phyloP scores from a whole-genome alignment of 768 basidiomycete genomes.

The Lanmaoa pseudosensibilis region DNA sequence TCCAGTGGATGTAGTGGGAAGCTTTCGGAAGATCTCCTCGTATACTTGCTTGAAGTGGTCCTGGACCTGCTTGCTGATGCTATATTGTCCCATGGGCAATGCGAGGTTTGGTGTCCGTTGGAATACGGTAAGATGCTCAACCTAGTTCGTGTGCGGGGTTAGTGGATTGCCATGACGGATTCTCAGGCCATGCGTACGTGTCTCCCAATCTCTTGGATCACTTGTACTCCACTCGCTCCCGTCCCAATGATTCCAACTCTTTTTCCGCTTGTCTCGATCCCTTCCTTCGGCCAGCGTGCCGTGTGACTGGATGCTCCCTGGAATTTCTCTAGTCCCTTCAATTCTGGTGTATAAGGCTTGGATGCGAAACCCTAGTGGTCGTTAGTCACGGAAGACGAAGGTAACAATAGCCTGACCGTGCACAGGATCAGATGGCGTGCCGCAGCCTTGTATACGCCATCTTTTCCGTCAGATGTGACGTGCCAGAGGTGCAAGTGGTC shows the following conservation, averaged over 20 bases:
- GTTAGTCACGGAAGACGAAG: neutral
- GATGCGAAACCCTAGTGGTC: constrained; percentile 3
- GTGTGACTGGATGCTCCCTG: constrained; percentile 12
- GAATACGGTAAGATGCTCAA: constrained; percentile 7
- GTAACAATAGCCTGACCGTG: constrained; percentile 1
- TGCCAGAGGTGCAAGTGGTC: constrained; percentile 8
- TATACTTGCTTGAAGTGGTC: constrained; percentile 12
- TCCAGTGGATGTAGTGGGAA: constrained; percentile 1
- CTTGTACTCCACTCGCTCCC: constrained; percentile 16
- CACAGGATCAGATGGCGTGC: constrained; percentile 16
- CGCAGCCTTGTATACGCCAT: constrained; percentile 9
- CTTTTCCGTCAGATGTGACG: constrained; percentile 2
- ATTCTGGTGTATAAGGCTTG: constrained; percentile 10
- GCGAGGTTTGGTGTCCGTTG: constrained; percentile 20
- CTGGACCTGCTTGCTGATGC: constrained; percentile 9
- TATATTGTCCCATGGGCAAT: constrained; percentile 10
- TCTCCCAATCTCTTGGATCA: constrained; percentile 12
- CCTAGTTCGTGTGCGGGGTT: neutral
- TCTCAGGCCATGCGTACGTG: constrained; percentile 1
- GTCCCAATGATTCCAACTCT: constrained; percentile 20
- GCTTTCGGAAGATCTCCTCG: constrained; percentile 7
- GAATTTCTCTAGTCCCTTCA: constrained; percentile 14
- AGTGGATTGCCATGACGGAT: neutral
- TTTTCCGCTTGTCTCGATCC: constrained; percentile 13
- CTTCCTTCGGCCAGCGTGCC: constrained; percentile 14